Conservation (phyloP, 164 flowering plant genomes). For the Paratinospora sagittata region DNA sequence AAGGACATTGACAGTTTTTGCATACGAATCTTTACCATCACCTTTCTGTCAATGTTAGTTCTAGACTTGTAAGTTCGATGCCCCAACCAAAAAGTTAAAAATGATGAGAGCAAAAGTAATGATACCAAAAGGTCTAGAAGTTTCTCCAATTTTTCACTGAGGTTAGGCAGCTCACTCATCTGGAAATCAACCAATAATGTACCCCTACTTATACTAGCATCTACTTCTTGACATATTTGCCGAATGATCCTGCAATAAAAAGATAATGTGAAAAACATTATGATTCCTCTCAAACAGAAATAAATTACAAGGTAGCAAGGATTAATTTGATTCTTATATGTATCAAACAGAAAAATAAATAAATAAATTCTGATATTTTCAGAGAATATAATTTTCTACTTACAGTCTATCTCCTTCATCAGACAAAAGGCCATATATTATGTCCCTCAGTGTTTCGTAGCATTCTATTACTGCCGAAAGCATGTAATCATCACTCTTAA, state of each 20-base stretch:
- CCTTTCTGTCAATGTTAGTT: constrained; percentile 37
- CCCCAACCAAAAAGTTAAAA: neutral
- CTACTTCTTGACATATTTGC: constrained; percentile 53
- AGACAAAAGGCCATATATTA: constrained; percentile 47
- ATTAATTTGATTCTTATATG: neutral
- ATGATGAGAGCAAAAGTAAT: constrained; percentile 2
- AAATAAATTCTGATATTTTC: neutral
- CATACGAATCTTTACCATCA: constrained; percentile 34
- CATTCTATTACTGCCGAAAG: constrained; percentile 79
- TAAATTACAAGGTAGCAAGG: neutral
- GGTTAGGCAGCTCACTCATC: constrained; percentile 71
- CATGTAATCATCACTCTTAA: constrained; percentile 71
- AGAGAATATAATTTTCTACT: constrained; percentile 19
- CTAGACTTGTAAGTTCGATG: neutral
- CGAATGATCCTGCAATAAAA: constrained; percentile 43
- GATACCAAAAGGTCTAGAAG: constrained; percentile 65
- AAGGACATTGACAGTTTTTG: constrained; percentile 66
- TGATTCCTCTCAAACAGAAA: neutral
- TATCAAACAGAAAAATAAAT: neutral
- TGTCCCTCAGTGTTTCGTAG: constrained; percentile 69
- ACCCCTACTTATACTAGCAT: constrained; percentile 35
- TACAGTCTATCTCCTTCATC: constrained; percentile 57
- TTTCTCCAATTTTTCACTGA: constrained; percentile 74
- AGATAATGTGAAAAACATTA: neutral
- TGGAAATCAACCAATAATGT: constrained; percentile 56